Conservation (phyloP, 1,284 basidiomycete genomes). For the Moesziomyces sp. region DNA sequence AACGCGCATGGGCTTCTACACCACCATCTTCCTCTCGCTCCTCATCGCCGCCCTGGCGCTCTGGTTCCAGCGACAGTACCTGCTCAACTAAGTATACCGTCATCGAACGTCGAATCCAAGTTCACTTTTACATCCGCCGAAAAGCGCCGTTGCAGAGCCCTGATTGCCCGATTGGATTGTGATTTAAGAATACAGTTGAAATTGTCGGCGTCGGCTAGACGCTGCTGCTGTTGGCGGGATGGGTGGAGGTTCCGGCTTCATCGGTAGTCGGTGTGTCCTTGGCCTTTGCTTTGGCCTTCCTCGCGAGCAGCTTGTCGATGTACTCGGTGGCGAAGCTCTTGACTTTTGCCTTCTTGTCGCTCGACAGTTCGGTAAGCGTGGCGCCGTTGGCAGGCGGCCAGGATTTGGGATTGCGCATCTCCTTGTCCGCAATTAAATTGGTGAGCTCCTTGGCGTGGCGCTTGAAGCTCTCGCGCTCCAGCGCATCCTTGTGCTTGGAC, state of each 20-base stretch:
- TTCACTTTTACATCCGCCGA: too few relatives aligned
- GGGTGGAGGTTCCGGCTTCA: not conserved
- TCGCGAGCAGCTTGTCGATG: constrained; percentile 60
- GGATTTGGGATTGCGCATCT: constrained; percentile 76
- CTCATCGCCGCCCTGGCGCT: constrained; percentile 34
- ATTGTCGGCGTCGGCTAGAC: not conserved
- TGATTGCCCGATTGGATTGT: not conserved
- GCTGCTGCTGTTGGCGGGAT: constrained; percentile 11
- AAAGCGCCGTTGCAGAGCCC: not conserved
- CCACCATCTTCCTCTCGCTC: constrained; percentile 43
- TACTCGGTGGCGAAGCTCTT: constrained; percentile 92
- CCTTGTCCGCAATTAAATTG: constrained; percentile 84
- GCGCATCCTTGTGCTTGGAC: constrained; percentile 84
- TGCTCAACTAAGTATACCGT: constrained; percentile 9
- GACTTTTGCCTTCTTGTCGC: constrained; percentile 88
- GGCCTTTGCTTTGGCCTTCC: constrained; percentile 26
- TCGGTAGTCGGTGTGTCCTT: constrained; percentile 6
- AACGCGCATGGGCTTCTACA: constrained; percentile 45
- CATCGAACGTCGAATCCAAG: too few relatives aligned
- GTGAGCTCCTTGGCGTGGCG: constrained; percentile 93
- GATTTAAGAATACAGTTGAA: constrained; percentile 15
- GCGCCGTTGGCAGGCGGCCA: constrained; percentile 72
- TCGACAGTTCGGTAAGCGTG: constrained; percentile 72
- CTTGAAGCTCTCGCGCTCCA: constrained; percentile 91
- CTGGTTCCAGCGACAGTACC: constrained; percentile 36